Base-by-base conservation (phyloP, 73 alveolate genomes). In the Stentor roeselii region DNA sequence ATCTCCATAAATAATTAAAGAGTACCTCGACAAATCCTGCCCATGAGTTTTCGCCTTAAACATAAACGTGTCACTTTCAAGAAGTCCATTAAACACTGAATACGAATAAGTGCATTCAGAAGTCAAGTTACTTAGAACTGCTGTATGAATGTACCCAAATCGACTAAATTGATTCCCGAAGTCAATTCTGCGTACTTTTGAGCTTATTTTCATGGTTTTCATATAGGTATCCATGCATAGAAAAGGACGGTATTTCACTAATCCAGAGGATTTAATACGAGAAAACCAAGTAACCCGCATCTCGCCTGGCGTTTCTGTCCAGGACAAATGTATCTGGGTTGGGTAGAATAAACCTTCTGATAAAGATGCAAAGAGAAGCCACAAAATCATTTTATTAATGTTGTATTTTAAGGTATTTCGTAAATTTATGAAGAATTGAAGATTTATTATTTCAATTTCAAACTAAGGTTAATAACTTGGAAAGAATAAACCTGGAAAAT, bases 31-130 rank as follows among this genome's bases (percentile, higher is more conserved):
- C 41, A 27, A 34, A 67, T 67, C 80, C 1, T 2, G n/a, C 14
- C 37, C 80, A 27, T 36, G 80, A 21, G 80, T 67, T 34, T 40
- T 67, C 37, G 42, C 80, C 21, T 2, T 30, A 67, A 67, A 67
- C 0, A 67, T 34, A 2, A 21, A 67, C 21, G 37, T 1, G n/a
- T 67, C 37, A 32, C 80, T 67, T 30, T 34, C 34, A 21, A 21
- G 27, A 67, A 30, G 11, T 40, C 41, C n/a, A 2, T 32, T 67
- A 27, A 11, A 32, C n/a, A 67, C 37, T 27, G 21, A 30, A 34
- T 67, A 67, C 41, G 21, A 36, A 67, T 67, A 67, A 67, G 14
- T 14, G 41, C 80, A 67, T 21, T 67, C 80, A 67, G 80, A 34
- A 21, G 42, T 67, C 11, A 67, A 11, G 1, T 32, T 32, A 21